Conservation (phyloP, 805 yeast species). For the Teunomyces gatunensis region DNA sequence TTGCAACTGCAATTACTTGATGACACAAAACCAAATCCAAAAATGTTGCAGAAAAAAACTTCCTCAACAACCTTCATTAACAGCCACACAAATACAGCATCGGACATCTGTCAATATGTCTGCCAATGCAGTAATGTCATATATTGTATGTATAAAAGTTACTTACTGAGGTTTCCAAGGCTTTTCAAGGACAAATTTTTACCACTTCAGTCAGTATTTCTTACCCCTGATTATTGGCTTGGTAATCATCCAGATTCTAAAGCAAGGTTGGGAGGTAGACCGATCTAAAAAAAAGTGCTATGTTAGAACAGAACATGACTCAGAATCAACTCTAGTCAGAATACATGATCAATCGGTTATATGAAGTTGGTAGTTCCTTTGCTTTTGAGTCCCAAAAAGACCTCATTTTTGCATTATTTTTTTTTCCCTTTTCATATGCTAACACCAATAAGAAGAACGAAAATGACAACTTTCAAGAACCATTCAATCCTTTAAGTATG, state of each 20-base stretch:
- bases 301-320: no score
- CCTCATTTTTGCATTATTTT: slow-evolving; percentile 2
- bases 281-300: no score
- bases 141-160: neutral
- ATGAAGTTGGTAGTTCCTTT: neutral
- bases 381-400: neutral
- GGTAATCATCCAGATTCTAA: neutral
- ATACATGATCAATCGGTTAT: no score
- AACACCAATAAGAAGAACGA: neutral
- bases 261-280: neutral
- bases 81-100: neutral
- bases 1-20: slow-evolving; percentile 1
- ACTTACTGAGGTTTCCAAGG: neutral
- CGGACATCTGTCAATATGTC: neutral
- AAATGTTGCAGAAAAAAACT: slow-evolving; percentile 3
- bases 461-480: neutral
- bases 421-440: neutral
- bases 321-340: no score
- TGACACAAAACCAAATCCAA: slow-evolving; percentile 2
- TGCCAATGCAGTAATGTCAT: slow-evolving; percentile 1
- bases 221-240: neutral
- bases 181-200: neutral
- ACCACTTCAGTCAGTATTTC: neutral
- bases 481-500: neutral
- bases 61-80: slow-evolving; percentile 4